Evolutionary conservation across 306 rosid species (phyloP).

Genomic region (Urtica urens): DNA sequence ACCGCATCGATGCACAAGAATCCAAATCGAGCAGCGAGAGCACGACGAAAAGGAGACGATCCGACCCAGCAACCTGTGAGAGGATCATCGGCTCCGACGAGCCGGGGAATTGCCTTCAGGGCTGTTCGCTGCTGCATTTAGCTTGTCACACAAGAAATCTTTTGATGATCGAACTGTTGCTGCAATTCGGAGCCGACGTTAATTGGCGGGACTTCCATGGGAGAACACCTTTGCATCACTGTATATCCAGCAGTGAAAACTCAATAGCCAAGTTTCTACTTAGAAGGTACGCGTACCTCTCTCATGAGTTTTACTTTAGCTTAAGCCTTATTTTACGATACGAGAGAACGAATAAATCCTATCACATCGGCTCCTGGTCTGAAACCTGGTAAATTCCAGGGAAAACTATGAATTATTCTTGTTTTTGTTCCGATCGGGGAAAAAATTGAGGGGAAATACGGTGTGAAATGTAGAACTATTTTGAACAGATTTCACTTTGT

Average conservation of each 20-base stretch:
- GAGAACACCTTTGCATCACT: conserved; percentile 90
- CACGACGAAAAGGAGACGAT: conserved; percentile 24
- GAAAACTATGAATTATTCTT: too few species aligned
- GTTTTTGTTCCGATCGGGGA: too few species aligned
- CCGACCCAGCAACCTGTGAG: conserved; percentile 47
- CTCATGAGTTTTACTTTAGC: too few species aligned
- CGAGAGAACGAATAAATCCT: too few species aligned
- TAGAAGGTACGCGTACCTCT: too few species aligned
- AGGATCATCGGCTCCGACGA: conserved; percentile 30
- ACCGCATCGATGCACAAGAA: conserved; percentile 23
- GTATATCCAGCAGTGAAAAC: conserved; percentile 56
- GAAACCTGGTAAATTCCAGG: too few species aligned
- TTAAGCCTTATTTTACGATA: too few species aligned
- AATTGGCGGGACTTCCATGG: conserved; percentile 70
- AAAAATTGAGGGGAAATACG: too few species aligned
- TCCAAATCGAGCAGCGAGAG: conserved; percentile 1
- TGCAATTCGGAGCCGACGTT: conserved; percentile 83
- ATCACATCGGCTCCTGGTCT: too few species aligned
- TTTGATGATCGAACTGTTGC: conserved; percentile 81
- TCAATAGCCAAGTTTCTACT: conserved; percentile 70
- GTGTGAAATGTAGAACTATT: too few species aligned
- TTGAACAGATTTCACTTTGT: too few species aligned
- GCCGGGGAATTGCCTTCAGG: conserved; percentile 49
- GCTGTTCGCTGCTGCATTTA: conserved; percentile 77
- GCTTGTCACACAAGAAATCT: conserved; percentile 54